Percentiles rank a stretch among this genome's conserved stretches.
phyloP scores from a whole-genome alignment of 2,329 filamentous ascomycete genomes.

The Fusarium torulosum region DNA sequence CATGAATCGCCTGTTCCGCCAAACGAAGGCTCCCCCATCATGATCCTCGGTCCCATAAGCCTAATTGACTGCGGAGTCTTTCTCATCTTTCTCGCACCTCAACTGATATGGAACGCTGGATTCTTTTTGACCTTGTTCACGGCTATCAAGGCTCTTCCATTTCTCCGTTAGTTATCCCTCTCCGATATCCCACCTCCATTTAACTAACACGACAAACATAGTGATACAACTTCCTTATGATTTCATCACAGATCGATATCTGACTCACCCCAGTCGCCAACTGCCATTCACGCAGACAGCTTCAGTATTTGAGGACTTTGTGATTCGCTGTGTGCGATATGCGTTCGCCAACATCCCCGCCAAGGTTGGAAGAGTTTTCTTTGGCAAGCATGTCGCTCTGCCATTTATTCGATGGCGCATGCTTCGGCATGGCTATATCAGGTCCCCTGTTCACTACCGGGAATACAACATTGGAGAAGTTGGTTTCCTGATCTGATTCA shows the following conservation, averaged over 20 bases:
- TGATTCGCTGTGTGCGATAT: constrained; percentile 82
- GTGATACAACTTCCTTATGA: constrained; percentile 50
- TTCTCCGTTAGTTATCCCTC: constrained; percentile 67
- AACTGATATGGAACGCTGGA: constrained; percentile 77
- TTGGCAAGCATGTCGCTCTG: constrained; percentile 77
- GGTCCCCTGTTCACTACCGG: constrained; percentile 72
- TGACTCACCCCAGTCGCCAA: constrained; percentile 48
- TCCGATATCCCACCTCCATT: not conserved
- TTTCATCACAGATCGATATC: constrained; percentile 51
- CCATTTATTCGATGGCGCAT: constrained; percentile 83
- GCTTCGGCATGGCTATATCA: constrained; percentile 76
- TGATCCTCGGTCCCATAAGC: constrained; percentile 81
- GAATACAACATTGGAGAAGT: constrained; percentile 58
- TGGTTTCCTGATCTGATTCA: constrained; percentile 7
- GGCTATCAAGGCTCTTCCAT: constrained; percentile 74
- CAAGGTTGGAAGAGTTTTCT: constrained; percentile 79
- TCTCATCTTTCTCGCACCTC: constrained; percentile 76
- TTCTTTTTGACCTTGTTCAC: constrained; percentile 69
- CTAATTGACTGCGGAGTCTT: constrained; percentile 82
- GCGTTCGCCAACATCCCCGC: constrained; percentile 80
- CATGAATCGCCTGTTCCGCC: constrained; percentile 18
- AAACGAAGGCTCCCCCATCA: constrained; percentile 53
- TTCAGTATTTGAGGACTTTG: constrained; percentile 81
- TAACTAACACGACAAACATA: constrained; percentile 37
- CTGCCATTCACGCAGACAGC: constrained; percentile 76